Percentiles rank a stretch among this genome's conserved stretches.
Evolutionary conservation across 164 flowering plant genomes (phyloP).

Genomic region (Tetrastigma voinierianum): DNA sequence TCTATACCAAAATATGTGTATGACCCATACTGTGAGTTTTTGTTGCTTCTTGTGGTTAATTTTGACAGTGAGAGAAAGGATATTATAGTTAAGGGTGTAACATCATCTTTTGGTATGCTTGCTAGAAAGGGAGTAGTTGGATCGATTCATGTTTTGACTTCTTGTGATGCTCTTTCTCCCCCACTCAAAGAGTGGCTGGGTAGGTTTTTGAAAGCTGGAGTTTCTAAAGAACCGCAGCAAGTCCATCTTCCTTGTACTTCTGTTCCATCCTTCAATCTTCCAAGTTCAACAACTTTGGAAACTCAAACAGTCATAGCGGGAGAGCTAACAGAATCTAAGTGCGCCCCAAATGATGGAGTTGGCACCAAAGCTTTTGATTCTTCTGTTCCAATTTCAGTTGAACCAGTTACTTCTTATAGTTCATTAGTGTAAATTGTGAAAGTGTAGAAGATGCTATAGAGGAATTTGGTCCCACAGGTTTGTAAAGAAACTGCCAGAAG

Average conservation of each 20-base stretch:
- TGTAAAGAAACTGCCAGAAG: conserved; percentile 18
- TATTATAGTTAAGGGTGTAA: conserved; percentile 53
- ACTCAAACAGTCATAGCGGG: neutral
- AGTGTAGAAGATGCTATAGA: conserved; percentile 13
- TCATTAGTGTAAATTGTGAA: conserved; percentile 5
- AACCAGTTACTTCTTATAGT: conserved; percentile 8
- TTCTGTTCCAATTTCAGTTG: conserved; percentile 12
- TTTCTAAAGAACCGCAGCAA: conserved; percentile 12
- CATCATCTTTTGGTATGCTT: conserved; percentile 54
- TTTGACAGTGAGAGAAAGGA: conserved; percentile 57
- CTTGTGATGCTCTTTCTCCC: conserved; percentile 52
- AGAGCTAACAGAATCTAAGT: conserved; percentile 9
- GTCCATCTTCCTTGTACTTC: conserved; percentile 6
- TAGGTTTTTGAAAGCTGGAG: conserved; percentile 21
- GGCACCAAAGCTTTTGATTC: conserved; percentile 4
- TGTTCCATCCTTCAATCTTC: conserved; percentile 13
- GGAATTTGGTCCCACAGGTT: conserved; percentile 29
- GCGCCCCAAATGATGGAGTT: conserved; percentile 9
- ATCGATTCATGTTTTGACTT: conserved; percentile 57
- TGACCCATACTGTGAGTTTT: conserved; percentile 71
- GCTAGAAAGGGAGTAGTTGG: conserved; percentile 58
- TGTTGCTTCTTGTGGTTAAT: conserved; percentile 61
- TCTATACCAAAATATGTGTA: conserved; percentile 71
- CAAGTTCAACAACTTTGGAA: conserved; percentile 10
- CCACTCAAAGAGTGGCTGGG: conserved; percentile 49